Evolutionary conservation across 2,329 filamentous ascomycete genomes (phyloP).

Genomic region (Fusarium sambucinum): DNA sequence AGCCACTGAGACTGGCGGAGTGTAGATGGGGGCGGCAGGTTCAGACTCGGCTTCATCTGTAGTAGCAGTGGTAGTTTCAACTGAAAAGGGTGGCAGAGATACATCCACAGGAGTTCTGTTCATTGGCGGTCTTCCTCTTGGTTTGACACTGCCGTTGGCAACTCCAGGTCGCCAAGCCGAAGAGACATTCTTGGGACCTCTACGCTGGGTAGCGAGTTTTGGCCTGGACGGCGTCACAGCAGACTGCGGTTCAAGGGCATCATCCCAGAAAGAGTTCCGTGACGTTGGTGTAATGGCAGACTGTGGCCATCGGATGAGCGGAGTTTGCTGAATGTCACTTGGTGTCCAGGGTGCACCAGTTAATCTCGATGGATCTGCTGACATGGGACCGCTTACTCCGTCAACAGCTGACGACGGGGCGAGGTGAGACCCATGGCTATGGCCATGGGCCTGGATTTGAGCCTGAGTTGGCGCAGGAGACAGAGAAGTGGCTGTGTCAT

Average conservation of each 20-base stretch:
- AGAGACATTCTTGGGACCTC: slow-evolving; percentile 86
- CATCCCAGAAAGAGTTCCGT: slow-evolving; percentile 66
- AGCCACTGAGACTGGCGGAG: slow-evolving; percentile 15
- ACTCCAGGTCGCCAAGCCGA: slow-evolving; percentile 85
- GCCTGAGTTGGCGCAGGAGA: slow-evolving; percentile 50
- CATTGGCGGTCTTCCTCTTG: slow-evolving; percentile 82
- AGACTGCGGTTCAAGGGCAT: slow-evolving; percentile 74
- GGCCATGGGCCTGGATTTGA: slow-evolving; percentile 73
- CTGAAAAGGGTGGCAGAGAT: slow-evolving; percentile 29
- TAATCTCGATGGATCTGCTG: slow-evolving; percentile 59
- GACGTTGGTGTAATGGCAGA: slow-evolving; percentile 79
- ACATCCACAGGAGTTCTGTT: slow-evolving; percentile 71
- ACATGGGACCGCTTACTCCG: slow-evolving; percentile 60
- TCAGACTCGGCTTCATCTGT: slow-evolving; percentile 23
- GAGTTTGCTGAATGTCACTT: slow-evolving; percentile 64
- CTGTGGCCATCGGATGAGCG: slow-evolving; percentile 77
- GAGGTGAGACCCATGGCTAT: slow-evolving; percentile 70
- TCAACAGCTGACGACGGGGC: slow-evolving; percentile 64
- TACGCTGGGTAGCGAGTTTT: slow-evolving; percentile 63
- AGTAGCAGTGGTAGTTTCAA: slow-evolving; percentile 4
- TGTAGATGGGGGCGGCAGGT: slow-evolving; percentile 11
- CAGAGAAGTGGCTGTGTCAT: slow-evolving; percentile 60
- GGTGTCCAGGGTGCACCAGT: slow-evolving; percentile 53
- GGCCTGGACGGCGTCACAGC: slow-evolving; percentile 76
- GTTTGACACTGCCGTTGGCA: slow-evolving; percentile 73